Conservation (phyloP, 2,329 filamentous ascomycete species). For the Ceratocystis colombiana region DNA sequence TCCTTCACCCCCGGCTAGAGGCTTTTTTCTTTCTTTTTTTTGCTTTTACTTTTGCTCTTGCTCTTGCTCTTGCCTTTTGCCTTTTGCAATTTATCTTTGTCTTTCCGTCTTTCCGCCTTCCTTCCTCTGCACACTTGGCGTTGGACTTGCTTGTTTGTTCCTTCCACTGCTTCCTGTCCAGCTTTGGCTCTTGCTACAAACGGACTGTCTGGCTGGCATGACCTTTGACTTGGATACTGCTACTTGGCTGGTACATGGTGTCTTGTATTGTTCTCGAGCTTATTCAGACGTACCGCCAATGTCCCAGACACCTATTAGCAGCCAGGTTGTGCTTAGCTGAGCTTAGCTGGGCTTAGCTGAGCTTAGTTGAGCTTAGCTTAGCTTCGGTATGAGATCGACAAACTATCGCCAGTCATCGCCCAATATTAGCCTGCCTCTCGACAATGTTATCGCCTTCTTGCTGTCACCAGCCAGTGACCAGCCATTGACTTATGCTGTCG, state of each 20-base stretch:
- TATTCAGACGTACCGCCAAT: not conserved
- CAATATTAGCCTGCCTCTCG: no score
- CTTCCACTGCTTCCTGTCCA: not conserved
- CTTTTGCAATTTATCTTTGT: constrained; percentile 15
- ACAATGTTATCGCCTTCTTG: no score
- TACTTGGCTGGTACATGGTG: not conserved
- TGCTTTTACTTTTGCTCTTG: not conserved
- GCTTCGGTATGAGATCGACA: not conserved
- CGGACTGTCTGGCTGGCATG: not conserved
- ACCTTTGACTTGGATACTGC: not conserved
- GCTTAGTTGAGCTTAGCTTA: not conserved
- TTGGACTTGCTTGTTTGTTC: not conserved
- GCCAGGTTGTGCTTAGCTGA: not conserved
- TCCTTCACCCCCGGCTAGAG: not conserved
- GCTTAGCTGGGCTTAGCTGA: not conserved
- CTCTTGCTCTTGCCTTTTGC: constrained; percentile 1
- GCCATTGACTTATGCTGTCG: no score
- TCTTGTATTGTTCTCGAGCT: not conserved
- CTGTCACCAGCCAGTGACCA: no score
- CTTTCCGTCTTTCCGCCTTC: not conserved
- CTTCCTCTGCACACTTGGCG: no score
- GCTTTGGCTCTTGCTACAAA: not conserved
- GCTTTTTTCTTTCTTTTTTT: not conserved
- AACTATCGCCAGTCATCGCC: not conserved
- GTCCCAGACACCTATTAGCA: not conserved